These are phyloP conservation scores for Bjerkandera adusta DNA, from an alignment of 1,284 basidiomycete genomes.

Conservation along the genomic window DNA sequence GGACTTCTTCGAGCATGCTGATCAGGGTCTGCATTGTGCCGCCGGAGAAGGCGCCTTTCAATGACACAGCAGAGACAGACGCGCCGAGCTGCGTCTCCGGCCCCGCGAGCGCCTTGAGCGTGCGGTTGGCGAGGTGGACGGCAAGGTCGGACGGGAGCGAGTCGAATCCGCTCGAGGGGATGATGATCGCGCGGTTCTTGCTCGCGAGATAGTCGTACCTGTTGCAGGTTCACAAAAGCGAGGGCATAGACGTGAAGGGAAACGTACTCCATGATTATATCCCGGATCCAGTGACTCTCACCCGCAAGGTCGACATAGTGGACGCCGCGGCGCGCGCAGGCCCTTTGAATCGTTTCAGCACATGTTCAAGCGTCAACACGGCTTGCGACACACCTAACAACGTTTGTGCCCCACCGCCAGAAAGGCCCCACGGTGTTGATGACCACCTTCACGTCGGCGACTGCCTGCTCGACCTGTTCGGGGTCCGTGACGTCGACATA, in stretches of 20 bases:
- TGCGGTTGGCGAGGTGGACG: conserved; percentile 54
- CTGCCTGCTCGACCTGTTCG: conserved; percentile 47
- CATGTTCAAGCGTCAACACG: not conserved
- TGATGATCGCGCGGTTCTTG: conserved; percentile 64
- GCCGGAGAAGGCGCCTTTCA: conserved; percentile 59
- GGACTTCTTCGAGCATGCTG: conserved; percentile 45
- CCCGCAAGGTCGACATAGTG: conserved; percentile 69
- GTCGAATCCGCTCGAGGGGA: conserved; percentile 73
- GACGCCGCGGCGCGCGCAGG: conserved; percentile 49
- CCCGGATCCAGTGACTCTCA: conserved; percentile 51
- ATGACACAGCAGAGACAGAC: conserved; percentile 44
- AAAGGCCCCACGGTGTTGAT: conserved; percentile 70
- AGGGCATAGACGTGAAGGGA: not conserved
- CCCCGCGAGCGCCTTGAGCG: conserved; percentile 38
- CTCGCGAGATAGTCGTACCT: conserved; percentile 67
- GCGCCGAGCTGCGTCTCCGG: conserved; percentile 32
- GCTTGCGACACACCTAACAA: conserved; percentile 49
- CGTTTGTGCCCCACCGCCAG: conserved; percentile 59
- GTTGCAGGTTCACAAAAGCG: not conserved
- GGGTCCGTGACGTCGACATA: conserved; percentile 51
- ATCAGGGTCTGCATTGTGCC: conserved; percentile 66
- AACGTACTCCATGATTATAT: conserved; percentile 47
- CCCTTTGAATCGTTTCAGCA: conserved; percentile 33
- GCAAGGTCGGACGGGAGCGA: conserved; percentile 68
- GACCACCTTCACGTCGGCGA: conserved; percentile 57